Evolutionary conservation across 352 stramenopile species (phyloP), one percentile per base, ranked within the genome.

Genomic region (Globisporangium perplexum): DNA sequence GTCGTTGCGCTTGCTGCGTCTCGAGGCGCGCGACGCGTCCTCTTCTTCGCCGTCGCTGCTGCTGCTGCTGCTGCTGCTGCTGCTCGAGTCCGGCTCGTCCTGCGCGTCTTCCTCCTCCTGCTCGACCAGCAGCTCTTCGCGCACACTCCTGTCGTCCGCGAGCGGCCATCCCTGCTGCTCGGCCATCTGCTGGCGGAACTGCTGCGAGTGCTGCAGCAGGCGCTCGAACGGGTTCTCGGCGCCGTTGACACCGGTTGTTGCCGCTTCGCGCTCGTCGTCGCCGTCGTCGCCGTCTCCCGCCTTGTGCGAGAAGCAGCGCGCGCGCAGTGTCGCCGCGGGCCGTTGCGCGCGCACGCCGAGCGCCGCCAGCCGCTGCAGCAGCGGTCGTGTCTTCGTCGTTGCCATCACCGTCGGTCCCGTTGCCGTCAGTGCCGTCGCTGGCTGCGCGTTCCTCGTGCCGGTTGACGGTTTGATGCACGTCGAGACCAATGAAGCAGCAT

Each of bases 191-290:
- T 76, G 24, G 31, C 60, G 75, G 62, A 86, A 91, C 41, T 86
- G 59, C 59, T 85, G 65, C 56, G 75, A 83, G 62, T 86, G 71
- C 55, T 82, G 74, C 60, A 89, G 36, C 28, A 91, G 65, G 8
- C 74, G 74, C 59, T 89, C 76, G 1, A 91, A 79, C 26, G 77
- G 72, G 62, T 69, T 87, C 57, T 59, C 61, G 42, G 15, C 18
- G 39, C 24, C 35, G 44, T 59, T 59, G 17, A 47, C 20, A 10
- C 33, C 22, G n/a, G 41, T n/a, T n/a, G n/a, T n/a, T 36, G 26
- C 14, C 26, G 35, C 17, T n/a, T 48, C 26, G 26, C 35, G 39
- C 26, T 67, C 50, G 10, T 70, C 51, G 41, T 46, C 22, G 49
- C 52, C 33, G 17, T 66, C 46, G n/a, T 59, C 47, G 15, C 66